A percentile compares a stretch with the other conserved stretches of the same genome.
These are phyloP conservation scores for Dioscorea cayenensis DNA, from an alignment of 116 monocot species.

Conservation along the genomic window DNA sequence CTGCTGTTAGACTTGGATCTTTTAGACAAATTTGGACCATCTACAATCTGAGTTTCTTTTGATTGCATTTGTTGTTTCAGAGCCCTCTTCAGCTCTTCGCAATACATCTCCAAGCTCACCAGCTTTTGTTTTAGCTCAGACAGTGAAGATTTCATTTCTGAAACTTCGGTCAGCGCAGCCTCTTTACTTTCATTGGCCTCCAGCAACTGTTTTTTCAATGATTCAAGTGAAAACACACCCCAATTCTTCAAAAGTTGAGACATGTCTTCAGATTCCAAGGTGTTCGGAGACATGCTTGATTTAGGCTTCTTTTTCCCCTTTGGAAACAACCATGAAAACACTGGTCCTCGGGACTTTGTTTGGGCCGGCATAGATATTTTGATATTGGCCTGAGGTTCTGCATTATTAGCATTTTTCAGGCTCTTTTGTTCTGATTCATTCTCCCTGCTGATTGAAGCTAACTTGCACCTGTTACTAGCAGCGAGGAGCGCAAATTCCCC, in stretches of 20 bases:
- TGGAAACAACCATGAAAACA: conserved; percentile 72
- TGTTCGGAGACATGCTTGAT: conserved; percentile 63
- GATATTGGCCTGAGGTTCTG: conserved; percentile 11
- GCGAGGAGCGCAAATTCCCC: conserved; percentile 38
- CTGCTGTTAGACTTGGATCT: conserved; percentile 42
- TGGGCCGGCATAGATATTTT: conserved; percentile 17
- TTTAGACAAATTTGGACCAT: conserved; percentile 27
- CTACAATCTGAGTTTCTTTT: conserved; percentile 22
- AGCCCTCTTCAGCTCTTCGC: conserved; percentile 73
- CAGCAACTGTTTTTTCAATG: conserved; percentile 62
- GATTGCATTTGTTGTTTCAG: conserved; percentile 43
- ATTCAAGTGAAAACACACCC: conserved; percentile 65
- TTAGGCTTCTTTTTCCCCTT: conserved; percentile 64
- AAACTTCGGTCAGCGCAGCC: conserved; percentile 59
- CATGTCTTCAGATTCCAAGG: conserved; percentile 61
- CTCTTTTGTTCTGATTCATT: conserved; percentile 22
- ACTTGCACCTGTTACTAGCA: conserved; percentile 47
- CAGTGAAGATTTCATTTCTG: conserved; percentile 70
- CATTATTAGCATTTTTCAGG: conserved; percentile 11
- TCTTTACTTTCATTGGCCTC: conserved; percentile 69
- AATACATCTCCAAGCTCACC: conserved; percentile 57
- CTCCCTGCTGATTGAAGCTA: conserved; percentile 30
- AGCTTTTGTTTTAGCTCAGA: conserved; percentile 66
- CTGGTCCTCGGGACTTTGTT: conserved; percentile 35
- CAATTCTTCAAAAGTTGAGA: conserved; percentile 73